Evolutionary conservation across 2,329 filamentous ascomycete species (phyloP), one percentile per base, ranked within the genome.

Genomic region (Colletotrichum musae): DNA sequence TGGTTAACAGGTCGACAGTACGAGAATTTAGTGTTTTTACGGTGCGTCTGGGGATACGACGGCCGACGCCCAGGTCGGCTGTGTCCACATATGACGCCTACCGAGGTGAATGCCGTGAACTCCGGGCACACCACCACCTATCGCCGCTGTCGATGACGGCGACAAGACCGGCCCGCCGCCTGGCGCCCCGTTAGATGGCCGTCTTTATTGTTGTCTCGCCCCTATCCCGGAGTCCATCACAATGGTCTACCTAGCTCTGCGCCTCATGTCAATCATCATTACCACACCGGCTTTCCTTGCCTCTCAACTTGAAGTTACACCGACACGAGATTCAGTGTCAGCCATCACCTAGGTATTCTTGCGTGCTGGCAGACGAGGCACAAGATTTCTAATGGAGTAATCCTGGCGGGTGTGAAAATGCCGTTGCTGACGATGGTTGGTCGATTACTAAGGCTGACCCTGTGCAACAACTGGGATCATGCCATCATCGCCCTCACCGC

Each of bases 21-120:
- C 41, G 67, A 39, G 16, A 6, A 52, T 24, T 61, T 67, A 58
- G 51, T 57, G 51, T 67, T 61, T 67, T 12, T 18, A 69, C 66
- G 50, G 66, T 69, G 56, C 62, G 62, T 61, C 16, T 60, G 56
- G 50, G 56, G 66, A 57, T 47, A 39, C 45, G 32, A 53, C n/a
- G 43, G 66, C 66, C 32, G 48, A 16, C 36, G 43, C 62, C 43
- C 24, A 39, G 51, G 32, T 41, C 45, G 24, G 51, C 61, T 68
- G 65, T 56, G 47, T 58, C 60, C 16, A 56, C 43, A 45, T 16
- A 66, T 66, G 67, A 70, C 67, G 67, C 63, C 67, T 63, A 67
- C 67, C 57, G 51, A 61, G 62, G 67, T 69, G 43, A 69, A 48
- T 66, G 53, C 65, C 65, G 65, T 43, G 51, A 50, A 64, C 47